Evolutionary conservation across 1,139 yeast genomes (phyloP), one percentile per base, ranked within the genome.

Genomic region (Kodamaea alishanica): DNA sequence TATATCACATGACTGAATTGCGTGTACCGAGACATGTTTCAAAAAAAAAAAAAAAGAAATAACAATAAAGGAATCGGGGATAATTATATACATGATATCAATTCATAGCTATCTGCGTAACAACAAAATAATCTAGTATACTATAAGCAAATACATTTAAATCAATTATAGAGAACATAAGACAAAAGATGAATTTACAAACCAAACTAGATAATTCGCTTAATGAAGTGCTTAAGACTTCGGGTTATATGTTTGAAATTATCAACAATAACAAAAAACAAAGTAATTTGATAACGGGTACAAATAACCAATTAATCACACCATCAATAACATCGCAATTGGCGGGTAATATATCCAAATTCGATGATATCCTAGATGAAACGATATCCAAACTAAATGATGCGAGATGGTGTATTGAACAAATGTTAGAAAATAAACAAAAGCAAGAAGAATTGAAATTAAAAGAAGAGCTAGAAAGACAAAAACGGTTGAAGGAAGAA

Each of bases 241-340:
- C 75, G 0, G 77, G 76, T 5, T 70, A 67, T 48, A 63, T 71
- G 28, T 70, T 69, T 45, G 77, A 71, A 49, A 63, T 67, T 43
- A 61, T 71, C 48, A 67, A 65, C 48, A 68, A 65, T 47, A 70
- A 69, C 44, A 67, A 64, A 44, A 60, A 61, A 37, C 75, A 67
- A 47, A 65, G 73, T 45, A 70, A 70, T 45, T 52, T 70, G 28
- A 60, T 70, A 25, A 65, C 74, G 1, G 76, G 76, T 1, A 59
- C 68, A 15, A 71, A 70, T 44, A 70, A 67, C 50, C 74, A 68
- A 47, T 51, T 71, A 29, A 67, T 71, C 28, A 61, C 71, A 4
- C 70, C 71, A 3, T 58, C 63, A 20, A 65, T 71, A 10, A 61
- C 68, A n/a, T 56, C 63, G n/a, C 74, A 68, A 45, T 54, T 71